These are phyloP conservation scores for Diospyros kaki DNA, from an alignment of 148 eudicot species.

Conservation along the genomic window DNA sequence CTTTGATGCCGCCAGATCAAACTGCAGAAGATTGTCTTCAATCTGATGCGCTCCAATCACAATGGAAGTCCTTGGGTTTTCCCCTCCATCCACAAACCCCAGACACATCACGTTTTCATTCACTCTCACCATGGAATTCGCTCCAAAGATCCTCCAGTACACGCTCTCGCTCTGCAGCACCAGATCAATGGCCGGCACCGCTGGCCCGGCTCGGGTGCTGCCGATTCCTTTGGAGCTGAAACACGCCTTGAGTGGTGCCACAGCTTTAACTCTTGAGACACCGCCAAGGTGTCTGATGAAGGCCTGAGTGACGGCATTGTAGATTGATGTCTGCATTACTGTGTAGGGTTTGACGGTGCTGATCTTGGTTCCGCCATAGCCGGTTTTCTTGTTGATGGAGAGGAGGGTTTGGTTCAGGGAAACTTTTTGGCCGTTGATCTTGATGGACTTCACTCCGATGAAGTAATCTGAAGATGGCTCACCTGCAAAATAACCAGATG, in stretches of 20 bases:
- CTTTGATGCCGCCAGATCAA: slow-evolving; percentile 55
- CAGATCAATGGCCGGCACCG: slow-evolving; percentile 48
- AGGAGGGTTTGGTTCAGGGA: slow-evolving; percentile 36
- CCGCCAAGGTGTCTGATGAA: slow-evolving; percentile 22
- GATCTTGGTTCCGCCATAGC: slow-evolving; percentile 66
- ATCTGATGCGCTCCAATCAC: slow-evolving; percentile 68
- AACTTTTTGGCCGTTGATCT: slow-evolving; percentile 23
- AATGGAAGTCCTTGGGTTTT: slow-evolving; percentile 46
- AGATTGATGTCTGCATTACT: slow-evolving; percentile 45
- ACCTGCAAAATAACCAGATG: slow-evolving; percentile 23
- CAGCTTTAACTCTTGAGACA: slow-evolving; percentile 32
- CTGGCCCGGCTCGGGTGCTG: slow-evolving; percentile 49
- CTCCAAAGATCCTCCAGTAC: slow-evolving; percentile 43
- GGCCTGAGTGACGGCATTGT: slow-evolving; percentile 25
- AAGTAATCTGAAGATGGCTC: slow-evolving; percentile 66
- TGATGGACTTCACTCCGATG: slow-evolving; percentile 43
- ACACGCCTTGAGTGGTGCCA: slow-evolving; percentile 53
- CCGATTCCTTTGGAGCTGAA: slow-evolving; percentile 23
- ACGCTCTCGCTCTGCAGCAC: slow-evolving; percentile 42
- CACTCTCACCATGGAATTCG: slow-evolving; percentile 65
- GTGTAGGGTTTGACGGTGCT: slow-evolving; percentile 72
- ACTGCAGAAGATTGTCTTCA: slow-evolving; percentile 64
- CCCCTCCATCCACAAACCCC: slow-evolving; percentile 56
- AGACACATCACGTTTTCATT: slow-evolving; percentile 45
- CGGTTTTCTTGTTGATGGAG: slow-evolving; percentile 31